Evolutionary conservation across 2,329 filamentous ascomycete genomes (phyloP), one percentile per base, ranked within the genome.

Genomic region (Colletotrichum graminicola): DNA sequence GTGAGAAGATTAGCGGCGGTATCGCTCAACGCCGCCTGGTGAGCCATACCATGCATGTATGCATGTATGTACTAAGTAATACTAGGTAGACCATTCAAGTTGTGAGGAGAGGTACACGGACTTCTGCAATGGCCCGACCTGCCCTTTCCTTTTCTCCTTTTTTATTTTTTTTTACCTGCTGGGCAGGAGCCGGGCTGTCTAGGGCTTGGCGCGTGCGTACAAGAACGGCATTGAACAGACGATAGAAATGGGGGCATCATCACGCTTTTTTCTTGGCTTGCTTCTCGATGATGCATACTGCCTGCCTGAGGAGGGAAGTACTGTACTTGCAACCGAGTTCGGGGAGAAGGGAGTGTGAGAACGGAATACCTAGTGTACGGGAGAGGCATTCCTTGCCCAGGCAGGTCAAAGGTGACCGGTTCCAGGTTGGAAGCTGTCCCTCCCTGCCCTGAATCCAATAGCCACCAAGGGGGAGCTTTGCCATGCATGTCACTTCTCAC

Each of bases 401-500:
- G 23, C 34, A 36, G 34, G 34, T 34, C 34, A 34, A 29, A 41
- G 45, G 45, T 51, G 21, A 23, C 47, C 51, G 26, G 23, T 16
- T 36, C 36, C 54, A 36, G 47, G 32, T 54, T 41, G 14, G 36
- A 36, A 61, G 55, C 56, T 49, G 56, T 34, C 47, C 49, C 64
- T 54, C 51, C 63, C 64, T 54, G 57, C 63, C 67, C 64, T 71
- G 67, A 45, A 32, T 62, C 43, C 41, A 36, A 43, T 43, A 56
- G 39, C 32, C 43, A 45, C 57, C 66, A 26, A n/a, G n/a, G 43
- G 43, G 49, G 64, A 67, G 56, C 51, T 71, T 71, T 62, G 63
- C 51, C 57, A 70, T 62, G 56, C 64, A 67, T 67, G 63, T 62
- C 67, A 71, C 63, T 62, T 67, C 67, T 67, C 67, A 67, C 47